A percentile compares a stretch with the other conserved stretches of the same genome.
Evolutionary conservation across 1,139 yeast species (phyloP).

Genomic region (Debaryomycetaceae sp.): DNA sequence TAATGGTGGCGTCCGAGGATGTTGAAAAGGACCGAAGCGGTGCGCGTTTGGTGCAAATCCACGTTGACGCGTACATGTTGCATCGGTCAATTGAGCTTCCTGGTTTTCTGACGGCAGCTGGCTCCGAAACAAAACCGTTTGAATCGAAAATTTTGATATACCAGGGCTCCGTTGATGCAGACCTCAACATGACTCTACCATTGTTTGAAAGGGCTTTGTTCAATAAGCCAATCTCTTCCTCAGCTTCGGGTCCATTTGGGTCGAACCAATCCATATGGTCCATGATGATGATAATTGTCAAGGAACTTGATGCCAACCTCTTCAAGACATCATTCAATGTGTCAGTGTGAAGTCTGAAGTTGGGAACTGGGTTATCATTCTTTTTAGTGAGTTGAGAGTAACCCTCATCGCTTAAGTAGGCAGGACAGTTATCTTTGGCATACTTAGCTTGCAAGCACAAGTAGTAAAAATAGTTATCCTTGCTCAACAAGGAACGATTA

Average conservation of each 20-base stretch:
- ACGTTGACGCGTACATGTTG: slow-evolving; percentile 85
- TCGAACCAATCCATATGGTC: slow-evolving; percentile 93
- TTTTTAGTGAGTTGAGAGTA: slow-evolving; percentile 42
- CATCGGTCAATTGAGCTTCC: slow-evolving; percentile 71
- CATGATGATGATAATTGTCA: slow-evolving; percentile 79
- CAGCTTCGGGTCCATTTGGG: slow-evolving; percentile 59
- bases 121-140: slow-evolving; percentile 60
- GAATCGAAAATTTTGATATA: slow-evolving; percentile 64
- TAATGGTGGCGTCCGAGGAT: slow-evolving; percentile 7
- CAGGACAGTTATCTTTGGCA: slow-evolving; percentile 67
- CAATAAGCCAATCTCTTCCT: slow-evolving; percentile 61
- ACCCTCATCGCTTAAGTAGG: slow-evolving; percentile 60
- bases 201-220: slow-evolving; percentile 58
- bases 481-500: slow-evolving; percentile 56
- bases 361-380: slow-evolving; percentile 47
- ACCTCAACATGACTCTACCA: slow-evolving; percentile 74
- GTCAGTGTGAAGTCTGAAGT: slow-evolving; percentile 75
- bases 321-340: slow-evolving; percentile 71
- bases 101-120: slow-evolving; percentile 63
- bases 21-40: slow-evolving; percentile 8
- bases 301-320: slow-evolving; percentile 55
- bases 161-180: slow-evolving; percentile 76
- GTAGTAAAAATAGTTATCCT: slow-evolving; percentile 76
- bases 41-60: slow-evolving; percentile 63
- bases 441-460: slow-evolving; percentile 62